phyloP scores from a whole-genome alignment of 805 yeast genomes.

The Lipomyces spencermartinsiae region DNA sequence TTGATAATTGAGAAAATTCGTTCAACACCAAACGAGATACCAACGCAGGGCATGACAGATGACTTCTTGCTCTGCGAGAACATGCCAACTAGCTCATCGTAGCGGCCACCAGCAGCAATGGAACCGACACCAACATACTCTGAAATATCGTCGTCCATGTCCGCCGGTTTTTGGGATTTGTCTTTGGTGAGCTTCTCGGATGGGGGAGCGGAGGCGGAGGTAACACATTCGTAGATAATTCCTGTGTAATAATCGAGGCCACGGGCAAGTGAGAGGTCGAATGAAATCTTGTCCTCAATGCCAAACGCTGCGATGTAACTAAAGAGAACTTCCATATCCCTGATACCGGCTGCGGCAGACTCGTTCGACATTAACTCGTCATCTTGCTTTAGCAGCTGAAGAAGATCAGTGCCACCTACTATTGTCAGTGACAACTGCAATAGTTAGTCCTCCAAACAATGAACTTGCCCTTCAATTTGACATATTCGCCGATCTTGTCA shows the following conservation, averaged over 20 bases:
- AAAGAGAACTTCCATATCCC: conserved; percentile 76
- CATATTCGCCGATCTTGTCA: conserved; percentile 89
- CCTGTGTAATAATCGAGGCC: conserved; percentile 99
- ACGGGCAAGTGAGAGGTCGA: conserved; percentile 94
- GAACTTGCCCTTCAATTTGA: conserved; percentile 71
- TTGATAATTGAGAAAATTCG: conserved; percentile 89
- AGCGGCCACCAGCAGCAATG: conserved; percentile 98
- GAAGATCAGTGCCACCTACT: conserved; percentile 46
- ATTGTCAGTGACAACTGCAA: conserved; percentile 56
- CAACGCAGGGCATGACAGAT: conserved; percentile 91
- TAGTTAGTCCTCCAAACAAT: not conserved
- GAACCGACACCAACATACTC: conserved; percentile 99
- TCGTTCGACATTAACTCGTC: conserved; percentile 66
- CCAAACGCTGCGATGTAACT: conserved; percentile 83
- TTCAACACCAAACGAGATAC: conserved; percentile 96
- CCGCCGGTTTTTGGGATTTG: conserved; percentile 50
- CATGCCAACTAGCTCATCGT: conserved; percentile 96
- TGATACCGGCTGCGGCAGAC: conserved; percentile 79
- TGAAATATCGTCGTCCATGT: conserved; percentile 71
- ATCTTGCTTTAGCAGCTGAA: conserved; percentile 61
- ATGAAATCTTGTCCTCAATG: conserved; percentile 67
- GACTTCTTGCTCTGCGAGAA: conserved; percentile 80
- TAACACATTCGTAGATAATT: conserved; percentile 93
- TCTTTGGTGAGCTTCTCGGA: conserved; percentile 39
- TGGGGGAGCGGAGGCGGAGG: conserved; percentile 91